A percentile compares a stretch with the other conserved stretches of the same genome.
phyloP scores from a whole-genome alignment of 2,329 filamentous ascomycete species.

The Fusarium sororula region DNA sequence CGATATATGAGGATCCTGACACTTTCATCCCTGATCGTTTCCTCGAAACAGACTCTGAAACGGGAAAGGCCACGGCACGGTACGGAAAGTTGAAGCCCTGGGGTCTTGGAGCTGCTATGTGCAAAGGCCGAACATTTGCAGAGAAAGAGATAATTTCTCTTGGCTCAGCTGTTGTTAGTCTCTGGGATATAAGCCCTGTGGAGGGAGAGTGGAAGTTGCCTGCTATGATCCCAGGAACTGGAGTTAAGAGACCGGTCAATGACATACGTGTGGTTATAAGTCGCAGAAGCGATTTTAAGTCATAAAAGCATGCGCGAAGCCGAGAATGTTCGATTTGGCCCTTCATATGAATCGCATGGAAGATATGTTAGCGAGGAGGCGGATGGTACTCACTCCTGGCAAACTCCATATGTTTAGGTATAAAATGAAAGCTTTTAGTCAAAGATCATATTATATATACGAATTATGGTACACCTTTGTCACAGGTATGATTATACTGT shows the following conservation, averaged over 20 bases:
- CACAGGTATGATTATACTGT: background rate
- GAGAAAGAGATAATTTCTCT: constrained; percentile 36
- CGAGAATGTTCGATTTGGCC: background rate
- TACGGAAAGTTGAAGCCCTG: constrained; percentile 38
- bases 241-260: constrained; percentile 16
- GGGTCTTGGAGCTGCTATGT: constrained; percentile 35
- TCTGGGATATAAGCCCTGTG: constrained; percentile 27
- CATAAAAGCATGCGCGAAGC: too few relatives aligned
- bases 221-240: constrained; percentile 21
- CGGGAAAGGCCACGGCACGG: constrained; percentile 13
- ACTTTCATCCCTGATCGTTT: constrained; percentile 37
- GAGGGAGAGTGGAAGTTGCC: constrained; percentile 20
- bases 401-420: background rate
- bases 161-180: constrained; percentile 20
- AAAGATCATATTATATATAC: background rate
- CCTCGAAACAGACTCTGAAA: constrained; percentile 11
- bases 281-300: background rate
- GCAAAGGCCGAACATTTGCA: constrained; percentile 40
- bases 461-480: too few relatives aligned
- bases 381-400: background rate
- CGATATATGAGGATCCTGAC: constrained; percentile 26
- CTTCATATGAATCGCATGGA: background rate
- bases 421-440: background rate
- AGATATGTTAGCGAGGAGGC: background rate
- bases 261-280: constrained; percentile 34